Base-by-base conservation (phyloP, 2,329 filamentous ascomycete genomes). In the Penicillium crustosum region DNA sequence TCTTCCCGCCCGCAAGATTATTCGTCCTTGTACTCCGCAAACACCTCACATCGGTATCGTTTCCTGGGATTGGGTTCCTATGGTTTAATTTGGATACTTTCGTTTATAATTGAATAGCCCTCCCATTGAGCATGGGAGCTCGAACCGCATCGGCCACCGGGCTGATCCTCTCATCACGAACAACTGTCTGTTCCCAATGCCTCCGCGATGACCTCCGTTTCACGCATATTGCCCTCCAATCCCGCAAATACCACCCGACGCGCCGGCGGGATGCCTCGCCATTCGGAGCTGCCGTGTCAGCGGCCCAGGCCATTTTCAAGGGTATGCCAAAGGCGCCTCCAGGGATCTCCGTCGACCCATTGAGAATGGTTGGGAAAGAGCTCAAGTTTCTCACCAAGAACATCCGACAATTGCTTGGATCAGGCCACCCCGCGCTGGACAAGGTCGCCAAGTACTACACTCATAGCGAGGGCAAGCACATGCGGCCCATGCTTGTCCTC, bases 361-460 rank as follows among this genome's bases (percentile, higher is more conserved):
- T 97, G 70, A 86, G 90, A 61, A 89, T 91, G 35, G 93, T 97
- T 35, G 93, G 91, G 61, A 95, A 96, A 78, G 93, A 97, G 81
- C 91, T 99, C 87, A 94, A 96, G 77, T 95, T 93, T 68, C 79
- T 97, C 70, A 96, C 90, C 12, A 92, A 92, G 54, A 96, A 97
- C 69, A 96, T 97, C 75, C 85, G 91, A 60, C 90, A 95, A 72
- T 82, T 97, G n/a, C 81, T 97, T 17, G 93, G 93, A 6, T 97
- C 93, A 0, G 93, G 93, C 6, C 93, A 99, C 72, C 94, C 94
- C 0, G 92, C 93, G 45, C 84, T 99, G 59, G 94, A 97, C 72
- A 93, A 91, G 42, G 93, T 93, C 29, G 92, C 94, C 52, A 99
- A 99, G 78, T 99, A 99, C 81, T 99, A 99, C 76, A 96, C 94